Evolutionary conservation across 2,329 filamentous ascomycete genomes (phyloP).

Genomic region (Colletotrichum sublineola): DNA sequence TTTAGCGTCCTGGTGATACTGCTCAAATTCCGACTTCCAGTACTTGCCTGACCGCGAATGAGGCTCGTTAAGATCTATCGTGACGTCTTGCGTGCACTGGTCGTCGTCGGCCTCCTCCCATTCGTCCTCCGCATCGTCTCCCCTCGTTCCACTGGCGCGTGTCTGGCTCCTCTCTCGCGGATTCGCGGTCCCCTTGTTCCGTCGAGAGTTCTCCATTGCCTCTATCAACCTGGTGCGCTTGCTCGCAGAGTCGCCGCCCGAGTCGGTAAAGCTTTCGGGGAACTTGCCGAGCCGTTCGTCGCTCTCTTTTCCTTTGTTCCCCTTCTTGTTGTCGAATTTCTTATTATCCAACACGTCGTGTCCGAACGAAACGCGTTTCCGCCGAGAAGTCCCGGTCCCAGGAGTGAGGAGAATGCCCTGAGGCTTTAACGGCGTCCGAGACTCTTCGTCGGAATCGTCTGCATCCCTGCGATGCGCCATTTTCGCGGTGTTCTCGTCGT

Average conservation of each 20-base stretch:
- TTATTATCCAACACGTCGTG: conserved; percentile 61
- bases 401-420: conserved; percentile 73
- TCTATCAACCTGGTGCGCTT: conserved; percentile 61
- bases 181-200: conserved; percentile 43
- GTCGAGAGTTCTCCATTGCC: conserved; percentile 60
- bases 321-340: conserved; percentile 51
- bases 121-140: conserved; percentile 56
- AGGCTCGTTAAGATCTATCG: conserved; percentile 79
- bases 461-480: conserved; percentile 30
- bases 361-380: conserved; percentile 76
- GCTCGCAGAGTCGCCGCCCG: conserved; percentile 43
- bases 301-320: conserved; percentile 46
- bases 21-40: conserved; percentile 84
- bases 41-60: conserved; percentile 81
- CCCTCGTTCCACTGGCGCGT: conserved; percentile 36
- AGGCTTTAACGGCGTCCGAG: conserved; percentile 62
- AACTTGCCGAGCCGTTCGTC: conserved; percentile 50
- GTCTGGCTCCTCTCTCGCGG: conserved; percentile 34
- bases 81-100: conserved; percentile 70
- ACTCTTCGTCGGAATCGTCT: conserved; percentile 47
- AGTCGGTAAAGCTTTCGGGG: conserved; percentile 47
- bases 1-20: conserved; percentile 79
- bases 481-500: conserved; percentile 47
- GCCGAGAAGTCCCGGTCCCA: conserved; percentile 70
- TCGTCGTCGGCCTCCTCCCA: conserved; percentile 64